Percentiles rank a stretch among this genome's conserved stretches.
Evolutionary conservation across 2,329 filamentous ascomycete species (phyloP).

Genomic region (Neoascochyta sp.): DNA sequence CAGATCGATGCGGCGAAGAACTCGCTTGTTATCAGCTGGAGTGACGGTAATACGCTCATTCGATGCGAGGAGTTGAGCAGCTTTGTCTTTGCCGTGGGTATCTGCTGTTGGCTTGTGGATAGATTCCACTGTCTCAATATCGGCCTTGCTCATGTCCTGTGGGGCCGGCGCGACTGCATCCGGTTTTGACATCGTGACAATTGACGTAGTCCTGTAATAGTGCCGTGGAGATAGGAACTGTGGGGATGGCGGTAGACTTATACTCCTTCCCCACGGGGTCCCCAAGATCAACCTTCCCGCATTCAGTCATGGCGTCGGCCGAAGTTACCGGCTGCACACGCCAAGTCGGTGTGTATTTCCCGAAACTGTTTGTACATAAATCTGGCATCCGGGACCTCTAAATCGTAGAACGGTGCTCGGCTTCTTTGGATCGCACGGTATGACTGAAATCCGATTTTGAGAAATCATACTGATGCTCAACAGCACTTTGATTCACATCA

Average conservation of each 20-base stretch:
- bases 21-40: conserved; percentile 50
- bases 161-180: conserved; percentile 3
- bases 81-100: conserved; percentile 43
- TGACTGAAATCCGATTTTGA: no score
- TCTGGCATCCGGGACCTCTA: no score
- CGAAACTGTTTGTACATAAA: no score
- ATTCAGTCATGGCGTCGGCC: conserved; percentile 11
- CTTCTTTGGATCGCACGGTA: no score
- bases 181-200: conserved; percentile 16
- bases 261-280: conserved; percentile 26
- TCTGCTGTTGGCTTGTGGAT: conserved; percentile 19
- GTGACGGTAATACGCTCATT: conserved; percentile 49
- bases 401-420: no score
- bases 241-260: conserved; percentile 11
- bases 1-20: conserved; percentile 52
- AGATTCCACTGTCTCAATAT: conserved; percentile 25
- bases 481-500: conserved; percentile 21
- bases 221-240: conserved; percentile 4
- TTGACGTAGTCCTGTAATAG: no score
- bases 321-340: conserved; percentile 17
- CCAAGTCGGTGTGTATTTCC: no score
- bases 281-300: conserved; percentile 13
- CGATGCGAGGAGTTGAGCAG: conserved; percentile 48
- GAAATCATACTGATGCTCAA: no score
- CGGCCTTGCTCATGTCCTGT: conserved; percentile 18